A percentile compares a stretch with the other conserved stretches of the same genome.
Conservation (phyloP, 345 rosid species). For the Lagerstroemia speciosa region DNA sequence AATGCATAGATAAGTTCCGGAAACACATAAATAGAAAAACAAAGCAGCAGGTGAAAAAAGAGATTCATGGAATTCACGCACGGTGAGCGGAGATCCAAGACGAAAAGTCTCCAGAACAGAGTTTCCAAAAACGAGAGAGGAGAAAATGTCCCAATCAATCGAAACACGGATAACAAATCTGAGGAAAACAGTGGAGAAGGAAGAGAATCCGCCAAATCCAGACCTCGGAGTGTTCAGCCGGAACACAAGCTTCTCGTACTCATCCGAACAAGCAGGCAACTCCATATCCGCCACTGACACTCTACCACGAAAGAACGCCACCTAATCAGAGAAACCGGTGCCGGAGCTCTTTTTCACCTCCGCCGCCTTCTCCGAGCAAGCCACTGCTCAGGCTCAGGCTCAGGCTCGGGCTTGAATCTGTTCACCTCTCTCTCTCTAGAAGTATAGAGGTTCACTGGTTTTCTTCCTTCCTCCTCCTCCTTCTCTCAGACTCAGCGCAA, state of each 20-base stretch:
- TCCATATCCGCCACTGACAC: slow-evolving; percentile 7
- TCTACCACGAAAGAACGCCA: neutral
- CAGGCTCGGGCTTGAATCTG: no score
- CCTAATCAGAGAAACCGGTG: neutral
- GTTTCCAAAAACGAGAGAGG: no score
- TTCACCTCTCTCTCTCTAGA: no score
- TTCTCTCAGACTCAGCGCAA: no score
- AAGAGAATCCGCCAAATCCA: neutral
- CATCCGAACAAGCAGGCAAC: slow-evolving; percentile 8
- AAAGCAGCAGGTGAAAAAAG: neutral
- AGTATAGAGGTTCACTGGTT: no score
- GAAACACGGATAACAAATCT: neutral
- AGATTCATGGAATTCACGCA: neutral
- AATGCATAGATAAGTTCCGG: neutral
- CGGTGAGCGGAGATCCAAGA: neutral
- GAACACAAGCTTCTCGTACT: slow-evolving; percentile 16
- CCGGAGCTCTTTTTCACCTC: neutral
- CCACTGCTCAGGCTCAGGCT: neutral
- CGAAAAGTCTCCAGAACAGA: neutral
- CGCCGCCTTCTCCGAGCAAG: neutral
- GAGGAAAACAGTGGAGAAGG: neutral
- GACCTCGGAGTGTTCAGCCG: slow-evolving; percentile 19
- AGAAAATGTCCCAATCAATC: neutral
- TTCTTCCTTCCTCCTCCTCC: no score
- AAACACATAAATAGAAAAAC: neutral